A percentile compares a stretch with the other conserved stretches of the same genome.
phyloP scores from a whole-genome alignment of 2,329 filamentous ascomycete genomes.

The Gremmenia infestans region DNA sequence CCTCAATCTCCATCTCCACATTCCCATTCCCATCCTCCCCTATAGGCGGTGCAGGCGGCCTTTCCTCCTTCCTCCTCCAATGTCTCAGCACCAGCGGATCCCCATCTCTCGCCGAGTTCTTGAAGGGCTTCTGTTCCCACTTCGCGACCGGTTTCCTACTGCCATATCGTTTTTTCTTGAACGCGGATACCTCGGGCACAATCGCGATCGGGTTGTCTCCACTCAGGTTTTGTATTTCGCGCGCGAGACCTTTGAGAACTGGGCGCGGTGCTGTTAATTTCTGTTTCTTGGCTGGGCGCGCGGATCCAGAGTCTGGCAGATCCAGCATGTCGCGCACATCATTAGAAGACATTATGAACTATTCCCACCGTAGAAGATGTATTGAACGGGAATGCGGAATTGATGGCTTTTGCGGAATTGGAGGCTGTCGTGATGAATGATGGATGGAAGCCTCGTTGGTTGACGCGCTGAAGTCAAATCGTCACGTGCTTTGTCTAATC shows the following conservation, averaged over 20 bases:
- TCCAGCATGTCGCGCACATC: constrained; percentile 89
- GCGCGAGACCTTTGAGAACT: constrained; percentile 58
- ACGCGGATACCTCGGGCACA: constrained; percentile 53
- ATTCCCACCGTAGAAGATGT: neutral
- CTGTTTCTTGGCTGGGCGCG: constrained; percentile 67
- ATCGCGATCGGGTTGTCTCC: constrained; percentile 64
- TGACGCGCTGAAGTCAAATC: neutral
- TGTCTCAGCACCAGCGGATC: constrained; percentile 64
- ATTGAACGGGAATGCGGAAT: neutral
- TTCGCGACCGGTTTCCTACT: constrained; percentile 51
- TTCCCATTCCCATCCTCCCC: constrained; percentile 33
- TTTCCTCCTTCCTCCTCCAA: constrained; percentile 66
- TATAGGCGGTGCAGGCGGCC: constrained; percentile 31
- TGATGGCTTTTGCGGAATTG: neutral
- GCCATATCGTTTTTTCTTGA: constrained; percentile 53
- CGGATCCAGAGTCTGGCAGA: constrained; percentile 57
- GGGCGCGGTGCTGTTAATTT: constrained; percentile 57
- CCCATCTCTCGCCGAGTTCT: constrained; percentile 71
- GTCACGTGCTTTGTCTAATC: neutral
- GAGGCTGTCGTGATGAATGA: neutral
- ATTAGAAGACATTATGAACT: constrained; percentile 59
- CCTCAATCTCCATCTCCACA: constrained; percentile 25
- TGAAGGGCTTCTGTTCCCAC: constrained; percentile 69
- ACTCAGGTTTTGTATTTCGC: constrained; percentile 60
- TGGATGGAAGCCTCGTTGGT: neutral